Conservation (phyloP, 208 protist genomes). For the Plasmodiophora brassicae region DNA sequence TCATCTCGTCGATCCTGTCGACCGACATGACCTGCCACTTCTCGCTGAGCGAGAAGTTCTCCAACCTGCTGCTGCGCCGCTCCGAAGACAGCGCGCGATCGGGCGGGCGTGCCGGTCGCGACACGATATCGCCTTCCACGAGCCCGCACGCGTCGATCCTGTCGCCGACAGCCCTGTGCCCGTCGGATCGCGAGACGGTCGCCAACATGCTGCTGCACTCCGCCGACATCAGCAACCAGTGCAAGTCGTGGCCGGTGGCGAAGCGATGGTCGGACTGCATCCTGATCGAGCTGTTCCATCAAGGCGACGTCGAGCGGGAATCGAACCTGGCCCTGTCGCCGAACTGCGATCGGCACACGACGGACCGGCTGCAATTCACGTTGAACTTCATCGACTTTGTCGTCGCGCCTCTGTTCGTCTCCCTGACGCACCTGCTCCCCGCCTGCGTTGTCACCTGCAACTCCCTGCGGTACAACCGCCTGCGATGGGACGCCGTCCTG, state of each 20-base stretch:
- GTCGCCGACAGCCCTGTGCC: not conserved
- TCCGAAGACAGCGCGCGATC: not conserved
- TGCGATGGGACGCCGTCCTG: not conserved
- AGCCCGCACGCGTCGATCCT: not conserved
- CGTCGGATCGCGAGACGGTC: constrained; percentile 42
- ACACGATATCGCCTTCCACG: not conserved
- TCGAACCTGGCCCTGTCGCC: constrained; percentile 36
- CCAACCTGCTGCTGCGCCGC: constrained; percentile 13
- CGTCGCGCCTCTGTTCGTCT: constrained; percentile 35
- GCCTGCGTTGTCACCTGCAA: not conserved
- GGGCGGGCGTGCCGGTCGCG: not conserved
- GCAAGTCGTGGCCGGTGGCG: constrained; percentile 39
- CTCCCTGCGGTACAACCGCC: not conserved
- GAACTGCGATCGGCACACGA: constrained; percentile 24
- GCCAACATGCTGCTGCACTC: constrained; percentile 52
- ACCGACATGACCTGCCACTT: constrained; percentile 62
- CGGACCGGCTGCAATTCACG: not conserved
- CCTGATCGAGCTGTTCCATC: constrained; percentile 57
- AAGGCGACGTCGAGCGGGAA: constrained; percentile 42
- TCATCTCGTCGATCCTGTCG: constrained; percentile 55
- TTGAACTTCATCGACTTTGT: constrained; percentile 44
- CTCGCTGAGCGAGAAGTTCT: constrained; percentile 29
- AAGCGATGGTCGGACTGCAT: constrained; percentile 47
- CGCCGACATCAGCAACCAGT: constrained; percentile 58
- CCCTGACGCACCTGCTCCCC: not conserved